Evolutionary conservation across 2,329 filamentous ascomycete species (phyloP), one percentile per base, ranked within the genome.

Genomic region (Capronia coronata): DNA sequence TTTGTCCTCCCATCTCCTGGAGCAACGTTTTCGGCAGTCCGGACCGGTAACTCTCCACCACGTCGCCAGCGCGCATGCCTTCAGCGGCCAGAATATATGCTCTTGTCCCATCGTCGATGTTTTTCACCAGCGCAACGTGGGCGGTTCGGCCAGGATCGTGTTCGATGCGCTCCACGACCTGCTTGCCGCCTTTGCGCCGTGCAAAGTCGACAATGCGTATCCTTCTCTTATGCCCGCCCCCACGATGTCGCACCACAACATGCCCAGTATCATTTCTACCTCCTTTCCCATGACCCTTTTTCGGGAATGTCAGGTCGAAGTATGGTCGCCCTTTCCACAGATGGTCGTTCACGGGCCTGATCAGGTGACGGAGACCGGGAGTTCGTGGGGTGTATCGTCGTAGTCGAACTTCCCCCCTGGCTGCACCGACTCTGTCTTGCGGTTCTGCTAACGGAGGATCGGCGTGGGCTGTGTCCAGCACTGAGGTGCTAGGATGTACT

Each of bases 41-140:
- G 6, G 83, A 73, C 59, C 89, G 82, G 71, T 93, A 98, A 69
- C 89, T 96, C 72, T 97, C 85, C 13, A 98, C 83, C 19, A 86
- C 76, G 66, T 98, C 93, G 32, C 94, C 94, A 3, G 86, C 87
- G 55, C 91, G 78, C 80, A 96, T 84, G 9, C 93, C 93, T 61
- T 98, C 93, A 0, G 93, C 81, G n/a, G 93, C 93, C 51, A 98
- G 75, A 57, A 98, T 94, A 68, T 98, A 98, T 58, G 83, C 87
- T 71, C 93, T 83, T 59, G 77, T 78, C 10, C 82, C 79, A 0
- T 85, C 91, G 41, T 80, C 77, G 57, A 88, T 74, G 61, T 86
- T 82, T 43, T 82, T 89, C 41, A 96, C 64, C 48, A 98, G 76
- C 4, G 93, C 93, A 68, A 98, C 90, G 66, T 98, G 93, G 11